Conservation (phyloP, 257 asterid species). For the Solanum dulcamara region DNA sequence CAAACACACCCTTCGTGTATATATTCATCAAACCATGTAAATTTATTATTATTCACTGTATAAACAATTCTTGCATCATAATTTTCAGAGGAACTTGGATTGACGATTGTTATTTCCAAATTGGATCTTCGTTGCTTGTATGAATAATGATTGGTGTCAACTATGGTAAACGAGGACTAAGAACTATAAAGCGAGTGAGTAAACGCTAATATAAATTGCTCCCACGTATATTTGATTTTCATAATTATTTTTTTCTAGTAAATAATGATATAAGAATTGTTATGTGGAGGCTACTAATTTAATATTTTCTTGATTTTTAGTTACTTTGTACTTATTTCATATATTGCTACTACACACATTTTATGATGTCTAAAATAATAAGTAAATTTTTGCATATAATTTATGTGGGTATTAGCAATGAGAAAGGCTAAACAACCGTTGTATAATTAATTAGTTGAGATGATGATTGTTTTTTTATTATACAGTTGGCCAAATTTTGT, state of each 20-base stretch:
- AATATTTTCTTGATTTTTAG: not conserved
- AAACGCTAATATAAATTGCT: too few relatives aligned
- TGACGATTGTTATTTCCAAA: not conserved
- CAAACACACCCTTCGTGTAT: not conserved
- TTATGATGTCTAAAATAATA: not conserved
- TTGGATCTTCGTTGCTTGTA: not conserved
- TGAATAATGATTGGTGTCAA: too few relatives aligned
- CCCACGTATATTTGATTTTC: too few relatives aligned
- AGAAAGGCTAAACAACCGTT: not conserved
- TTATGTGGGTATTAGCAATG: not conserved
- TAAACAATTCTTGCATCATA: too few relatives aligned
- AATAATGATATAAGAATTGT: not conserved
- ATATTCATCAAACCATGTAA: not conserved
- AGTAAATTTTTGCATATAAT: not conserved
- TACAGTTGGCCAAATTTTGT: too few relatives aligned
- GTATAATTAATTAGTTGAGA: not conserved
- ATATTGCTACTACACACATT: not conserved
- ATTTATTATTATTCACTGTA: not conserved
- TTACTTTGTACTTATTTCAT: not conserved
- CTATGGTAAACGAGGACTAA: not conserved
- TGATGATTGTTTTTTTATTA: not conserved
- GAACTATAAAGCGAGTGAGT: not conserved
- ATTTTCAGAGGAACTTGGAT: not conserved
- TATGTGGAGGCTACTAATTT: not conserved
- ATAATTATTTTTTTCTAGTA: too few relatives aligned